Evolutionary conservation across 805 yeast species (phyloP), one percentile per base, ranked within the genome.

Genomic region (Candida khao-thaluensis): DNA sequence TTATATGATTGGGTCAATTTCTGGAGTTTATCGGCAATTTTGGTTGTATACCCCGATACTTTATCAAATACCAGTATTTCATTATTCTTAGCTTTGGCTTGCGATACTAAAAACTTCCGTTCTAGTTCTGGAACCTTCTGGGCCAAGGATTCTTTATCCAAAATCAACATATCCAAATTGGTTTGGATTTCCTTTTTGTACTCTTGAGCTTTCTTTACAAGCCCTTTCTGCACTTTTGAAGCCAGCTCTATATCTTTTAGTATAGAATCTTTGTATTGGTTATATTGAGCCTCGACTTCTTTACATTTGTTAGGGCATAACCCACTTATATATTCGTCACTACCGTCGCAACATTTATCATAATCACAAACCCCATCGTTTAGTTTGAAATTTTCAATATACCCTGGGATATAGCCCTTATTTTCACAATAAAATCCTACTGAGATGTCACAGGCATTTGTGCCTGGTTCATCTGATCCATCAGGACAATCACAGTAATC

Each of bases 381-480:
- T 12, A 93, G 85, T 42, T 80, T 74, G 51, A 68, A 77, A 6
- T 81, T 72, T 4, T 88, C 82, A 10, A 93, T 72, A 46, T 69
- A 76, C 7, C 71, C 69, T 0, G 89, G 77, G 4, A 71, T 52
- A 48, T 77, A 83, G 3, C 96, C 95, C 35, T 72, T 66, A 54
- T 93, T 93, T 7, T 60, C 76, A 62, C 99, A 91, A 59, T 78
- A 89, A 53, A 88, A 90, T 33, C 50, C 48, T 36, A 10, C 65
- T 54, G 38, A 61, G 44, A 12, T 60, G 10, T 49, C 45, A 59
- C 98, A 91, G 0, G 96, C 96, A 27, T 82, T 67, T 1, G 98
- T 91, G 0, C 97, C 97, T 0, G 97, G 96, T 59, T 93, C 98
- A 64, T 93, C 99, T 4, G 90, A 80, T 0, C 98, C 98, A 63